A percentile compares a stretch with the other conserved stretches of the same genome.
Conservation (phyloP, 257 asterid species). For the Anisodus acutangulus region DNA sequence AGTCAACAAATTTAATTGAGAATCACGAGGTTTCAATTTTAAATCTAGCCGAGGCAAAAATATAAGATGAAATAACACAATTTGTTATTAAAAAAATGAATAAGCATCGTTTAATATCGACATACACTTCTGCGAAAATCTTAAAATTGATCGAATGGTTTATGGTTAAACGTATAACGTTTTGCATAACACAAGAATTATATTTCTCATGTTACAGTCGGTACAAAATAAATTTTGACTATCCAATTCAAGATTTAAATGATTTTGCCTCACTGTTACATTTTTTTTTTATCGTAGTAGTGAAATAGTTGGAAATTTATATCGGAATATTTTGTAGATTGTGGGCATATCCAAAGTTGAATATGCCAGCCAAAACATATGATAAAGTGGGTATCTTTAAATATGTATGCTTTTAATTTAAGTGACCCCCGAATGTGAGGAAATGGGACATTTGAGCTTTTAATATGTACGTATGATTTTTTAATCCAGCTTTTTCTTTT, state of each 20-base stretch:
- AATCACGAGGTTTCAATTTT: too few relatives aligned
- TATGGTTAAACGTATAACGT: too few relatives aligned
- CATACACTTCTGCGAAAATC: too few relatives aligned
- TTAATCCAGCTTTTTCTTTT: background rate
- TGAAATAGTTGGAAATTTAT: background rate
- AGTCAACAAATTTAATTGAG: too few relatives aligned
- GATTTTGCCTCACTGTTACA: background rate
- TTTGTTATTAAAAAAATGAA: too few relatives aligned
- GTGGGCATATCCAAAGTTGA: conserved; percentile 23
- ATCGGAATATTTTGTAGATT: background rate
- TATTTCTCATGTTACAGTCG: background rate
- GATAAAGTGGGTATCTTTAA: conserved; percentile 17
- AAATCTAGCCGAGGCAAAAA: too few relatives aligned
- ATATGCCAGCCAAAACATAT: conserved; percentile 3
- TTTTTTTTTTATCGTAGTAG: background rate
- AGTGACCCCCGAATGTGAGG: background rate
- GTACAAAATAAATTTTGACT: background rate
- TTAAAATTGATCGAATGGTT: too few relatives aligned
- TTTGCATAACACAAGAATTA: too few relatives aligned
- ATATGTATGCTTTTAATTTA: background rate
- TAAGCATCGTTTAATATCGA: too few relatives aligned
- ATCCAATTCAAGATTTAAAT: background rate
- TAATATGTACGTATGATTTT: conserved; percentile 25
- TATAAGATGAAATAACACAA: too few relatives aligned
- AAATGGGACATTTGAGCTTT: conserved; percentile 32